Evolutionary conservation across 352 stramenopile genomes (phyloP).

Genomic region (Aphanomyces euteiches): DNA sequence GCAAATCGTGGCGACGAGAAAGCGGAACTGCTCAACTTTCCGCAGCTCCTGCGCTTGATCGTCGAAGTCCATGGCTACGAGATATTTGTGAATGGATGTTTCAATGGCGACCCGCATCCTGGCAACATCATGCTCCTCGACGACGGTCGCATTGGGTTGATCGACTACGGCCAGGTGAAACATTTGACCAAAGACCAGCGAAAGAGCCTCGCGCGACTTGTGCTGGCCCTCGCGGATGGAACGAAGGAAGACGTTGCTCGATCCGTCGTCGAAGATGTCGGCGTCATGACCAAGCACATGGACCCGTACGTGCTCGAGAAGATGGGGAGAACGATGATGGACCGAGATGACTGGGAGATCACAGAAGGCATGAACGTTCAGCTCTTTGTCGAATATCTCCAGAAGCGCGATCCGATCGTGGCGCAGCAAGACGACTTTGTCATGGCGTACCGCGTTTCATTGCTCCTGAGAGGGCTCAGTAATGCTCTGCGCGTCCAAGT

Average conservation of each 20-base stretch:
- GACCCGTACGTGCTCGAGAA: constrained; percentile 84
- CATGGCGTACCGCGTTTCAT: constrained; percentile 81
- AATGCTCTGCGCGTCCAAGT: constrained; percentile 82
- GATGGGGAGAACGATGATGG: constrained; percentile 80
- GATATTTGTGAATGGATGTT: constrained; percentile 88
- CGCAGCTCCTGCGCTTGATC: constrained; percentile 74
- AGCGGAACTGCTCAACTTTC: constrained; percentile 70
- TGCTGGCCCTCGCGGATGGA: constrained; percentile 72
- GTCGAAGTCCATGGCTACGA: constrained; percentile 90
- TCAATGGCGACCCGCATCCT: constrained; percentile 89
- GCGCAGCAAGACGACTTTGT: constrained; percentile 82
- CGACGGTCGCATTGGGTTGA: constrained; percentile 83
- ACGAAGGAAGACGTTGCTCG: constrained; percentile 69
- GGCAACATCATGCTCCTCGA: constrained; percentile 89
- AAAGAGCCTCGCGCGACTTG: constrained; percentile 68
- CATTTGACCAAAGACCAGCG: constrained; percentile 67
- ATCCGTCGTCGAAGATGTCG: constrained; percentile 73
- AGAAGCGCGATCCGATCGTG: constrained; percentile 68
- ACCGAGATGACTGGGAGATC: constrained; percentile 73
- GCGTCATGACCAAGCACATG: constrained; percentile 65
- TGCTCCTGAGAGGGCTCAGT: constrained; percentile 80
- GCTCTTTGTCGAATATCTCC: constrained; percentile 81
- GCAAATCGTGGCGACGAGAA: constrained; percentile 36
- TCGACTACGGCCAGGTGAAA: constrained; percentile 91
- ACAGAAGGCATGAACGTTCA: constrained; percentile 84